Evolutionary conservation across 192 early-diverging fungal species (phyloP).

Genomic region (Endogone sp.): DNA sequence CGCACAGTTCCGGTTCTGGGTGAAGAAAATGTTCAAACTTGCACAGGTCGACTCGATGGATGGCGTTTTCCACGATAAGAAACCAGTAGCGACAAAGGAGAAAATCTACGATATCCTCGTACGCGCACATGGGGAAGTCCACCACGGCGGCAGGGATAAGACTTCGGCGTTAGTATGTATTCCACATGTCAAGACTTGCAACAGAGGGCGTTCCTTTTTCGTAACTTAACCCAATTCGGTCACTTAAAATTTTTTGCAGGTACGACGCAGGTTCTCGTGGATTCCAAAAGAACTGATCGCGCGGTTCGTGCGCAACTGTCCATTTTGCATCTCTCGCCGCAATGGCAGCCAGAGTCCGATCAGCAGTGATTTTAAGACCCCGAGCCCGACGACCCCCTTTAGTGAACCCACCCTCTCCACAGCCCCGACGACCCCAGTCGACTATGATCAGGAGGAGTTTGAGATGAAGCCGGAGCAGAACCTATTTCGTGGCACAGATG

Average conservation of each 20-base stretch:
- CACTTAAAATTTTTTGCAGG: constrained; percentile 20
- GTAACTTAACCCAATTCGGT: too few relatives aligned
- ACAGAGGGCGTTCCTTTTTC: too few relatives aligned
- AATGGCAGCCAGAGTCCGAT: constrained; percentile 21
- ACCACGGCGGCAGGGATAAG: constrained; percentile 51
- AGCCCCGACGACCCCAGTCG: too few relatives aligned
- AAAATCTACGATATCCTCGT: constrained; percentile 45
- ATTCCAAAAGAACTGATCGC: constrained; percentile 46
- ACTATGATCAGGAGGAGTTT: too few relatives aligned
- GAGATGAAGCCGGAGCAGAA: too few relatives aligned
- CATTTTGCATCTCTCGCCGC: constrained; percentile 34
- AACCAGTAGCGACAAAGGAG: constrained; percentile 48
- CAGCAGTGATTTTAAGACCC: background rate
- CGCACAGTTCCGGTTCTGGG: constrained; percentile 53
- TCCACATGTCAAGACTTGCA: too few relatives aligned
- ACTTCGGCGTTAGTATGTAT: constrained; percentile 48
- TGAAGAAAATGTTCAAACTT: constrained; percentile 51
- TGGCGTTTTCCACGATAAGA: constrained; percentile 44
- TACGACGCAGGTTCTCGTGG: constrained; percentile 41
- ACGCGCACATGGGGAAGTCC: constrained; percentile 42
- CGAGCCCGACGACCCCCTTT: background rate
- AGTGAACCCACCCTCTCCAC: too few relatives aligned
- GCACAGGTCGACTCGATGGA: constrained; percentile 26
- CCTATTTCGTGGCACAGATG: too few relatives aligned
- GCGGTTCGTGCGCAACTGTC: constrained; percentile 41